These are phyloP conservation scores for Rhizodiscina lignyota DNA, from an alignment of 495 filamentous ascomycete species.

Conservation along the genomic window DNA sequence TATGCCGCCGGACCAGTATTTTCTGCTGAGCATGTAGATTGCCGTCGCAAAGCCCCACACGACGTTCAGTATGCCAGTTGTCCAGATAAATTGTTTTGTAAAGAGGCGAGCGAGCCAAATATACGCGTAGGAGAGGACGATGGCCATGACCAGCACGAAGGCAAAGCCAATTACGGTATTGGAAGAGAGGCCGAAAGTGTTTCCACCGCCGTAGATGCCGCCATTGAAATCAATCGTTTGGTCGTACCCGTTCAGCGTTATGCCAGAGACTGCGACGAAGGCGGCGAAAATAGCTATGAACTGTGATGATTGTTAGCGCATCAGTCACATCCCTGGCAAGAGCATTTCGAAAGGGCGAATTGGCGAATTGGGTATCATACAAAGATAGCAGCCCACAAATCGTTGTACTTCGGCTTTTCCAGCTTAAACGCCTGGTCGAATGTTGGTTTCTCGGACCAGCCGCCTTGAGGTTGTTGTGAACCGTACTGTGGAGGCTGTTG, in stretches of 20 bases:
- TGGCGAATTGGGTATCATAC: constrained; percentile 24
- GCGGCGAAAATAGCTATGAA: constrained; percentile 59
- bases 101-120: constrained; percentile 62
- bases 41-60: constrained; percentile 51
- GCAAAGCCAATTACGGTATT: constrained; percentile 76
- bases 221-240: constrained; percentile 49
- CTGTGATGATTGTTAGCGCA: constrained; percentile 17
- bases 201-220: constrained; percentile 52
- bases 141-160: constrained; percentile 54
- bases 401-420: constrained; percentile 71
- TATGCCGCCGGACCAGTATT: constrained; percentile 68
- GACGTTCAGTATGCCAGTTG: constrained; percentile 56
- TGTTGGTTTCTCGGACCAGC: constrained; percentile 26
- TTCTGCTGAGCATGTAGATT: constrained; percentile 45
- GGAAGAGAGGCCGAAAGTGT: constrained; percentile 54
- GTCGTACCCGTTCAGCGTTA: constrained; percentile 63
- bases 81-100: constrained; percentile 84
- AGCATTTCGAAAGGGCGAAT: neutral
- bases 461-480: neutral
- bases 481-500: constrained; percentile 1
- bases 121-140: constrained; percentile 60
- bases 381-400: constrained; percentile 72
- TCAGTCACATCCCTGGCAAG: neutral
- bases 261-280: constrained; percentile 59
- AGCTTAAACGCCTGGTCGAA: constrained; percentile 73